phyloP scores from a whole-genome alignment of 176 grass and related monocot species.

The Oryza meridionalis region DNA sequence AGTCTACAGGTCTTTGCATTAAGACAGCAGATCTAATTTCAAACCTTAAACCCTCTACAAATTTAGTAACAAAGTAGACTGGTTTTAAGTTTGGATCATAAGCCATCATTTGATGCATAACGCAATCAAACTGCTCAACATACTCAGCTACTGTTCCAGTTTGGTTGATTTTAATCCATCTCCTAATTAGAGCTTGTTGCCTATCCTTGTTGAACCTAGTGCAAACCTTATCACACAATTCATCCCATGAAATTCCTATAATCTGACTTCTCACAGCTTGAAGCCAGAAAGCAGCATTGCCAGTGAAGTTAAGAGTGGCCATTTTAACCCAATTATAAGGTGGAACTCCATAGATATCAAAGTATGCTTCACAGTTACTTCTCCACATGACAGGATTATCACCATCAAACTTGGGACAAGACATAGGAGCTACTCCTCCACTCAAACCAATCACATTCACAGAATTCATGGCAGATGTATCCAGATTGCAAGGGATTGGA shows the following conservation, averaged over 20 bases:
- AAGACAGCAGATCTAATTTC: background rate
- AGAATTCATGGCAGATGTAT: too few relatives aligned
- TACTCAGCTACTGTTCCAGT: background rate
- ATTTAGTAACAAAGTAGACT: too few relatives aligned
- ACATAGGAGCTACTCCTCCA: too few relatives aligned
- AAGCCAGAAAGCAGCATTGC: background rate
- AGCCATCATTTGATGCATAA: background rate
- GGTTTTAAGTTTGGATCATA: background rate
- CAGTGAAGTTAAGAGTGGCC: background rate
- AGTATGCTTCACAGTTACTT: background rate
- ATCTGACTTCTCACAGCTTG: background rate
- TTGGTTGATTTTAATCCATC: background rate
- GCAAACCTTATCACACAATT: background rate
- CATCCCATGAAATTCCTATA: rapidly evolving
- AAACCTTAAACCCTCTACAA: background rate
- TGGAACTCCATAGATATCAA: background rate
- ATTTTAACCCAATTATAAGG: background rate
- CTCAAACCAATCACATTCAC: too few relatives aligned
- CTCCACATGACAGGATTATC: background rate
- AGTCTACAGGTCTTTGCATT: background rate
- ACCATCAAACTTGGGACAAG: background rate
- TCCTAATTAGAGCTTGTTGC: too few relatives aligned
- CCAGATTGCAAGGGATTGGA: too few relatives aligned
- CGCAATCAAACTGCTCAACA: background rate
- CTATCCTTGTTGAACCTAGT: background rate